Evolutionary conservation across 192 early-diverging fungal species (phyloP), one percentile per base, ranked within the genome.

Genomic region (Backusella luteola): DNA sequence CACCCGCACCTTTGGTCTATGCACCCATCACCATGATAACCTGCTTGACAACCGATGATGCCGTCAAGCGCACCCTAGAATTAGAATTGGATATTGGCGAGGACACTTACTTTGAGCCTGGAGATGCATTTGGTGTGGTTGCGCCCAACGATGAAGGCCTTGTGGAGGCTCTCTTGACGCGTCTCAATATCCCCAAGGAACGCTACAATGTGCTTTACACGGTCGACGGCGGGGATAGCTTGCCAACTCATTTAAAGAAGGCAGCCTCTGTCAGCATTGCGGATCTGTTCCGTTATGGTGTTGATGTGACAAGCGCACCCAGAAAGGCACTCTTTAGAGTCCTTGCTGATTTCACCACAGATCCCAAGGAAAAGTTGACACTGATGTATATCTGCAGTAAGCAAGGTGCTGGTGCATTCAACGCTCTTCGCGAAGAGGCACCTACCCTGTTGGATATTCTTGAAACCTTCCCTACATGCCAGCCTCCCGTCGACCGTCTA

Each of bases 101-200:
- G 1, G 56, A 77, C 5, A 67, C 59, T 0, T 74, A 87, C 11
- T 93, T 89, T 74, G 56, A 82, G 5, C 91, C 94, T 21, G 95
- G 95, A 19, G 96, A 96, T 80, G 87, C 96, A 4, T 93, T 99
- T 85, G 96, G 93, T 49, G 81, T 98, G n/a, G 75, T 89, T 56
- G 95, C 94, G 1, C 95, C 96, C n/a, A 96, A 97, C 79, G 85
- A 92, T 44, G 88, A 92, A 39, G 75, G 76, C 0, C 76, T 96
- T 59, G 95, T 98, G 0, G 73, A 86, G 0, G 92, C 88, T 1
- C 70, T 96, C 2, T 75, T 96, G 67, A 81, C 75, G 2, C 76
- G 88, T 19, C 77, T 98, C 15, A 85, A 74, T n/a, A 79, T 93
- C 17, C 80, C 76, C 8, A 79, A 84, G 3, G 77, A 76, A 7